Base-by-base conservation (phyloP, 106 monocot species). In the Gastrodia elata region DNA sequence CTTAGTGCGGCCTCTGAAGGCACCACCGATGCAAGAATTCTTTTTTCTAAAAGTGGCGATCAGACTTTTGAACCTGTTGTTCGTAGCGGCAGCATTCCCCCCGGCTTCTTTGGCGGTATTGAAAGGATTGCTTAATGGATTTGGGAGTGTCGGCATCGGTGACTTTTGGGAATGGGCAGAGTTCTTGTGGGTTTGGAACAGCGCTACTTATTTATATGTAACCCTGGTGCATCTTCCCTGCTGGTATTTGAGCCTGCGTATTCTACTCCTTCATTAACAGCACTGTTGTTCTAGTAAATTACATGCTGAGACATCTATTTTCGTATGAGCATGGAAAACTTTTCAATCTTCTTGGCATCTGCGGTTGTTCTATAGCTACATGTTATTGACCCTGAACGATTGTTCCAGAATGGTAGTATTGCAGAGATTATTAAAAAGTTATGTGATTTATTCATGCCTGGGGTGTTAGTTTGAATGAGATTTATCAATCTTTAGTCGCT, bases 221-320 rank as follows among this genome's bases (percentile, higher is more conserved):
- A 18, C 89, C 24, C 55, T 85, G 57, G 78, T 96, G 24, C 92
- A 96, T 86, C 87, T 96, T 37, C 92, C 95, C 59, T 96, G 87
- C 68, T 95, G 95, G 95, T 80, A 85, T 82, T 59, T 87, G 40
- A 92, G 81, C 73, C 39, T 92, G 39, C 89, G 81, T 70, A 79
- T 92, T 67, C 38, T 92, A 14, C 76, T 89, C 16, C 85, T 91
- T 80, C 89, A 85, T 41, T 91, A 82, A 85, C 2, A 52, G 7
- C n/a, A 18, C n/a, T 9, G 22, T 1, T 22, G 20, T n/a, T 52
- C n/a, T 52, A 52, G 18, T 52, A 22, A 52, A n/a, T 22, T 52
- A n/a, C n/a, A 49, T 4, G 49, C 49, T 20, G 22, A 49, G 52
- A 52, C 3, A n/a, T 52, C 22, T 22, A 22, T n/a, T 52, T 22